Percentiles rank a stretch among this genome's conserved stretches.
phyloP scores from a whole-genome alignment of 805 yeast species.

The Brettanomyces nanus region DNA sequence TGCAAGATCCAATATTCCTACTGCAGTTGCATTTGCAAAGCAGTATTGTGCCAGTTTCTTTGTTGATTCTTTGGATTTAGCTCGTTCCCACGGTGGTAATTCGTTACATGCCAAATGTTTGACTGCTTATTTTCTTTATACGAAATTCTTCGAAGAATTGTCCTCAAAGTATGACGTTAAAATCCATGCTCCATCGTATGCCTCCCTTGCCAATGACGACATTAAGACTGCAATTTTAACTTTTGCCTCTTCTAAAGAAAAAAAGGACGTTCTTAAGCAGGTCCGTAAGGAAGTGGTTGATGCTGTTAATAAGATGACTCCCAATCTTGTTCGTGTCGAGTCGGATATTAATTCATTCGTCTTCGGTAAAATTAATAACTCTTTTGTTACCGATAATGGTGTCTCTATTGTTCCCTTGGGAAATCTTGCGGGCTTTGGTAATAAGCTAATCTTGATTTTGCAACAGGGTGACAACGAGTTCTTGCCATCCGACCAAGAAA shows the following conservation, averaged over 20 bases:
- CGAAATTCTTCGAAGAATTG: constrained; percentile 39
- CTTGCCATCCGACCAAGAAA: constrained; percentile 58
- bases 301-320: constrained; percentile 64
- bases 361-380: constrained; percentile 34
- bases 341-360: constrained; percentile 63
- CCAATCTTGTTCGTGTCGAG: constrained; percentile 50
- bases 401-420: constrained; percentile 57
- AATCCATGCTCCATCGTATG: constrained; percentile 39
- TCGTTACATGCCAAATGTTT: constrained; percentile 67
- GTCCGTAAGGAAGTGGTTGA: constrained; percentile 70
- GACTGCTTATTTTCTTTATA: constrained; percentile 54
- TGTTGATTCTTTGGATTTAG: constrained; percentile 68
- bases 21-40: constrained; percentile 59
- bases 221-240: constrained; percentile 46
- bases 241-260: constrained; percentile 45
- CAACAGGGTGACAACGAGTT: constrained; percentile 55
- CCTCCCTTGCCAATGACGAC: constrained; percentile 33
- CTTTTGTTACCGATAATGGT: constrained; percentile 35
- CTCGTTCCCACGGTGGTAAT: constrained; percentile 83
- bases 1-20: constrained; percentile 41
- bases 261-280: constrained; percentile 38
- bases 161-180: constrained; percentile 34
- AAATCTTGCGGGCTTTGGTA: constrained; percentile 33
- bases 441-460: constrained; percentile 47
- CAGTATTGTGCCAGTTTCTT: constrained; percentile 48